These are phyloP conservation scores for Amaranthus hypochondriacus DNA, from an alignment of 148 eudicot genomes.

Conservation along the genomic window DNA sequence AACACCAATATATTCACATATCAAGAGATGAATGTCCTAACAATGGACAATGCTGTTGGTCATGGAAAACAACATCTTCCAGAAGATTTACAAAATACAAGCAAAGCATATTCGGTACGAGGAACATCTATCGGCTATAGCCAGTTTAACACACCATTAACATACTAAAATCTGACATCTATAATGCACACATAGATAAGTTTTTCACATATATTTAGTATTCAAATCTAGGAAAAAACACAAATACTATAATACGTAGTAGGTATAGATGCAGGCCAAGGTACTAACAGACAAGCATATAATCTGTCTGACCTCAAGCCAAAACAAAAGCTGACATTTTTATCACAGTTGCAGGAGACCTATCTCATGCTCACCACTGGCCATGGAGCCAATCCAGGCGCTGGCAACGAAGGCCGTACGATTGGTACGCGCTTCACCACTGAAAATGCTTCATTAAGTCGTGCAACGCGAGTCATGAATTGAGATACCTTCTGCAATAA, in stretches of 20 bases:
- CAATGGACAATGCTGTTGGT: background rate
- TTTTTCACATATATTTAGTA: slow-evolving; percentile 10
- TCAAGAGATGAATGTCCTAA: background rate
- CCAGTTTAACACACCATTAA: slow-evolving; percentile 12
- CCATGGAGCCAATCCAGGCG: slow-evolving; percentile 70
- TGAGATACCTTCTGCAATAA: slow-evolving; percentile 84
- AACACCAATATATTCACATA: background rate
- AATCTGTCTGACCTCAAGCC: slow-evolving; percentile 6
- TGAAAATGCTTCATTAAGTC: slow-evolving; percentile 88
- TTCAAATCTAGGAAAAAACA: background rate
- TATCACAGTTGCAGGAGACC: slow-evolving; percentile 3
- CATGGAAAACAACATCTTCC: background rate
- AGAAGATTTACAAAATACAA: slow-evolving; percentile 16
- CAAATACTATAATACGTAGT: background rate
- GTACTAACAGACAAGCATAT: slow-evolving; percentile 7
- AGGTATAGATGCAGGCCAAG: slow-evolving; percentile 7
- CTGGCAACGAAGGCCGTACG: slow-evolving; percentile 72
- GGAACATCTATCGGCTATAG: background rate
- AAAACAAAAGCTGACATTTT: slow-evolving; percentile 8
- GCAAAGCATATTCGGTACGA: slow-evolving; percentile 1
- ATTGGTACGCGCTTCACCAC: slow-evolving; percentile 82
- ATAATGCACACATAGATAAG: slow-evolving; percentile 19
- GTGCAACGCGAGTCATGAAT: slow-evolving; percentile 76
- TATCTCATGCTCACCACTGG: slow-evolving; percentile 72
- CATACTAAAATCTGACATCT: background rate